Conservation (phyloP, 768 basidiomycete genomes). For the Serendipita sp. region DNA sequence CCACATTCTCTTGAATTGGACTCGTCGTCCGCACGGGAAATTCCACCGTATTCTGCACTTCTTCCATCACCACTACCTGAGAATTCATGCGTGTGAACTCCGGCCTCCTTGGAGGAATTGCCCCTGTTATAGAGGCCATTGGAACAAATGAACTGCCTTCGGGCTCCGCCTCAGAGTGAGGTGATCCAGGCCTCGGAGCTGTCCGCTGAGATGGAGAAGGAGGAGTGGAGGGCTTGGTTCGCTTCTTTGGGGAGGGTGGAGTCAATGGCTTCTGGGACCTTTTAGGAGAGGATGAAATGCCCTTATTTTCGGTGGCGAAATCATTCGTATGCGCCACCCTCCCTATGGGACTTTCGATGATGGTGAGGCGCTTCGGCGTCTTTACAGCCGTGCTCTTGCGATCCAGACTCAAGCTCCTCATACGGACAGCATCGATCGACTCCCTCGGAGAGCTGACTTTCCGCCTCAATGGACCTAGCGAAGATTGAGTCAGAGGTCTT, state of each 20-base stretch:
- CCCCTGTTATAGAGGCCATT: not conserved
- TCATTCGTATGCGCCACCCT: conserved; percentile 58
- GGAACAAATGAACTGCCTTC: not conserved
- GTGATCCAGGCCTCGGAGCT: not conserved
- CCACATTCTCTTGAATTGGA: conserved; percentile 4
- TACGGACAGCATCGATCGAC: conserved; percentile 78
- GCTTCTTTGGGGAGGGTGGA: not conserved
- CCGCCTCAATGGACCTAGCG: not conserved
- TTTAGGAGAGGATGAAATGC: not conserved
- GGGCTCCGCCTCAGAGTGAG: not conserved
- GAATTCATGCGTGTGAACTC: conserved; percentile 1
- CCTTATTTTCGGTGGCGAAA: not conserved
- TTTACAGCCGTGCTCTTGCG: conserved; percentile 91
- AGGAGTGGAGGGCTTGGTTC: not conserved
- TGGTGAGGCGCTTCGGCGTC: conserved; percentile 81
- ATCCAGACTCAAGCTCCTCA: conserved; percentile 67
- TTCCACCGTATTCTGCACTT: not conserved
- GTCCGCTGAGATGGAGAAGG: not conserved
- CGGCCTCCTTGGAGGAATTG: not conserved
- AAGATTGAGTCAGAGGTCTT: not conserved
- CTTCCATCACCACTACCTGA: conserved; percentile 2
- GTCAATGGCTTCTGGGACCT: conserved; percentile 6
- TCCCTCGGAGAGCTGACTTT: conserved; percentile 28
- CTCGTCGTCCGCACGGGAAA: not conserved
- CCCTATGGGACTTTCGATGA: conserved; percentile 88